Conservation (phyloP, 176 grass and related monocot species). For the Avena atlantica region DNA sequence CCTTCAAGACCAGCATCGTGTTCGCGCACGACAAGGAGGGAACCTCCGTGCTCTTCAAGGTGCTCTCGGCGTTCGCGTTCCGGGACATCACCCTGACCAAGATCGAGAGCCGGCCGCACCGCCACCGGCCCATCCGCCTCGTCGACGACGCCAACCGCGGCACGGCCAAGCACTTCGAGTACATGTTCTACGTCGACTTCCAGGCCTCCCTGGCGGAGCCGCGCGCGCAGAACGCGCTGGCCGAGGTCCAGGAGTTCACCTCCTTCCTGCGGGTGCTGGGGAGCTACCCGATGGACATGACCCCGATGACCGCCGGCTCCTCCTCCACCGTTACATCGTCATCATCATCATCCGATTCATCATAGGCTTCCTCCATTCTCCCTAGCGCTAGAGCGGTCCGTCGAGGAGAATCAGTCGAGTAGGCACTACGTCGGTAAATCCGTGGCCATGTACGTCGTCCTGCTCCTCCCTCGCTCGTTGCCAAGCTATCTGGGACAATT, state of each 20-base stretch:
- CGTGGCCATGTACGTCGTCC: slow-evolving; percentile 38
- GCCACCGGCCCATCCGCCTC: slow-evolving; percentile 79
- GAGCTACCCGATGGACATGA: slow-evolving; percentile 99
- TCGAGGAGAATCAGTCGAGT: slow-evolving; percentile 44
- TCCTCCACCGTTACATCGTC: slow-evolving; percentile 47
- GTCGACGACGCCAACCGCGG: slow-evolving; percentile 90
- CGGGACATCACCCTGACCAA: slow-evolving; percentile 83
- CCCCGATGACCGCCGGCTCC: slow-evolving; percentile 67
- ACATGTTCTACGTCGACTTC: slow-evolving; percentile 98
- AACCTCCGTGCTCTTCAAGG: slow-evolving; percentile 92
- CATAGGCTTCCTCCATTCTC: background rate
- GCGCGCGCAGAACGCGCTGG: slow-evolving; percentile 85
- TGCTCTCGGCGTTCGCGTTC: slow-evolving; percentile 88
- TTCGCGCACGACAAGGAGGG: slow-evolving; percentile 86
- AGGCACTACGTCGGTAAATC: slow-evolving; percentile 27
- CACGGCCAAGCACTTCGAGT: slow-evolving; percentile 96
- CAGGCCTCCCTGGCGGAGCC: slow-evolving; percentile 85
- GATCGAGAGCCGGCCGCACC: slow-evolving; percentile 93
- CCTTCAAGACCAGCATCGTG: slow-evolving; percentile 98
- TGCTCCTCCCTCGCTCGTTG: slow-evolving; percentile 32
- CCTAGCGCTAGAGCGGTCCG: background rate
- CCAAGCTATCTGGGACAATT: slow-evolving; percentile 29
- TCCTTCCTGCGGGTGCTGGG: slow-evolving; percentile 87
- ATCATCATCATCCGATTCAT: slow-evolving; percentile 18
- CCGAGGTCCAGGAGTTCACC: slow-evolving; percentile 92